A percentile compares a stretch with the other conserved stretches of the same genome.
Conservation (phyloP, 1,139 yeast species). For the Yamadazyma siamensis region DNA sequence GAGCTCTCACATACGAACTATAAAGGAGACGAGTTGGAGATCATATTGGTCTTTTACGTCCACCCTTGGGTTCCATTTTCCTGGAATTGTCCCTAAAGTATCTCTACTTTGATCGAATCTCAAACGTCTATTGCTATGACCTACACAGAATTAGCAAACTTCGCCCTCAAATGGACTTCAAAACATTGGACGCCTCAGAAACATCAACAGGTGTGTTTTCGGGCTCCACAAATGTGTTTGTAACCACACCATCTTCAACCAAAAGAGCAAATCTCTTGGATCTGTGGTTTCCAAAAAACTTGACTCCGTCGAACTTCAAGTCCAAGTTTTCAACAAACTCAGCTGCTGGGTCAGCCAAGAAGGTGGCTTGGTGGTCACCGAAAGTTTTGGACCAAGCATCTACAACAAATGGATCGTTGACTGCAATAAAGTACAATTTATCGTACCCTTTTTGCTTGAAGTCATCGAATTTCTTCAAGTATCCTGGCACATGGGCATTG, state of each 20-base stretch:
- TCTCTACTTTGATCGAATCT: no score
- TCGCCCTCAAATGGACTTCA: no score
- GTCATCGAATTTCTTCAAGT: conserved; percentile 45
- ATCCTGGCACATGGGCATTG: conserved; percentile 77
- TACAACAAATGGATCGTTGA: conserved; percentile 83
- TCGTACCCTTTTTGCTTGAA: conserved; percentile 66
- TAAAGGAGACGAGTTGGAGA: no score
- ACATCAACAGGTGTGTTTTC: conserved; percentile 69
- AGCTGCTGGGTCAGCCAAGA: conserved; percentile 77
- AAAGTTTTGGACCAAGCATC: conserved; percentile 60
- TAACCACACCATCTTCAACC: conserved; percentile 70
- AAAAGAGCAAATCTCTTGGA: conserved; percentile 74
- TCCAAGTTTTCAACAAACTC: conserved; percentile 65
- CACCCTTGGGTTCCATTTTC: no score
- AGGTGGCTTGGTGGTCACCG: conserved; percentile 35
- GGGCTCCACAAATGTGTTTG: conserved; percentile 70
- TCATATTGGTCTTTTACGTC: no score
- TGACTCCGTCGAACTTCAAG: conserved; percentile 66
- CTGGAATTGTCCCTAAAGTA: no score
- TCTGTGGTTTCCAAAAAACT: conserved; percentile 71
- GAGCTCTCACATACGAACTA: no score
- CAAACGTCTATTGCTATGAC: no score
- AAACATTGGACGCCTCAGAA: conserved; percentile 39
- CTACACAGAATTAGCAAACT: no score
- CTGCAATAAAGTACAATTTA: conserved; percentile 64